Base-by-base conservation (phyloP, 495 filamentous ascomycete species). In the Lepidopterella palustris region DNA sequence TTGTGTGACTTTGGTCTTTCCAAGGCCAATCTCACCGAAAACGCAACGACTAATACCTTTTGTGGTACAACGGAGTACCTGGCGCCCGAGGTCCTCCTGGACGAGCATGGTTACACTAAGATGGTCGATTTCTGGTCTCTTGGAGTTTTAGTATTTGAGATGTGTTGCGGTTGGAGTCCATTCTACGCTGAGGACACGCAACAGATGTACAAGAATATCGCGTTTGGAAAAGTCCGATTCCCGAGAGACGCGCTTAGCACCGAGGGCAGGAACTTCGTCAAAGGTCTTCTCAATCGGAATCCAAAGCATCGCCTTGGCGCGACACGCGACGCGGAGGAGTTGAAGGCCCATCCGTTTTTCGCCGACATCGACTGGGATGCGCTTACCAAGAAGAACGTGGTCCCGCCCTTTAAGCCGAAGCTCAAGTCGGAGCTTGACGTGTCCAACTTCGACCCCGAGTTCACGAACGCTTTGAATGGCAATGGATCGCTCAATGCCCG, bases 51-150 rank as follows among this genome's bases (percentile, higher is more conserved):
- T 47, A 99, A 97, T 72, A 99, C 93, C 10, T 99, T 99, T 73
- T 97, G 93, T 69, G 93, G 93, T 55, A 99, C 93, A 3, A 97
- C 93, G 9, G 93, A 99, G 70, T 99, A 98, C 69, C 80, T 98
- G 15, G 93, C 93, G 1, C 93, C 93, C 0, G 93, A 98, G 68
- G 93, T 98, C 1, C 79, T 98, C 40, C 77, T 97, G 15, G 93
- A 98, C 68, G 93, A 97, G 70, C 85, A 88, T 63, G 93, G 93
- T n/a, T 98, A 98, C 69, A 97, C 93, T 13, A 98, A 97, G 75
- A 97, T 98, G 95, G 93, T 98, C 3, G 93, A 98, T 73, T 98
- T 98, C 74, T 98, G 95, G 93, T 97, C 93, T 5, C 80, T 98
- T 40, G 93, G 93, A 48, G 93, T 98, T 13, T 81, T 98, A 23